Evolutionary conservation across 2,329 filamentous ascomycete species (phyloP).

Genomic region (Pseudogymnoascus sp.): DNA sequence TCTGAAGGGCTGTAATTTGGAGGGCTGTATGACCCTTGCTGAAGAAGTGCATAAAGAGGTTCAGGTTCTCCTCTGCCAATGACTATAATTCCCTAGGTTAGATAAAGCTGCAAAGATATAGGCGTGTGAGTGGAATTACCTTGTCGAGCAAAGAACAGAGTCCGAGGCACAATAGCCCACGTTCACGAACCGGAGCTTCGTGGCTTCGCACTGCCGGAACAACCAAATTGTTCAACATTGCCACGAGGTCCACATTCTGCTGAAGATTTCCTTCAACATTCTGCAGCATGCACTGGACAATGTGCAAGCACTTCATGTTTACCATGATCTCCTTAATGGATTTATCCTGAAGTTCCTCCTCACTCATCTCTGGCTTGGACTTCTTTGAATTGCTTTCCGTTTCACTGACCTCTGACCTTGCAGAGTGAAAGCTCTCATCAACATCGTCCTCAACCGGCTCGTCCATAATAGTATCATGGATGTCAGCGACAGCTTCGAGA

Average conservation of each 20-base stretch:
- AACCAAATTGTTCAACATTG: constrained; percentile 96
- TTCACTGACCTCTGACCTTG: constrained; percentile 72
- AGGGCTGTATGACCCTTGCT: constrained; percentile 83
- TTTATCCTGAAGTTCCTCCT: constrained; percentile 63
- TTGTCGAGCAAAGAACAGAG: constrained; percentile 87
- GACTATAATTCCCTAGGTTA: constrained; percentile 38
- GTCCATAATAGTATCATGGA: constrained; percentile 85
- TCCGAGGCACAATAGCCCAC: constrained; percentile 80
- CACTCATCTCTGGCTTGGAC: constrained; percentile 39
- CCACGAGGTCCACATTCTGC: constrained; percentile 81
- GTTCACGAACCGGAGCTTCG: constrained; percentile 84
- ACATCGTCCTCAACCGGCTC: constrained; percentile 52
- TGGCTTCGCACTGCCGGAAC: constrained; percentile 91
- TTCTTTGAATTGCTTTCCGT: constrained; percentile 44
- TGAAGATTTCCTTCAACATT: constrained; percentile 85
- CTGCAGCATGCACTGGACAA: constrained; percentile 93
- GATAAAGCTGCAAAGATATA: neutral
- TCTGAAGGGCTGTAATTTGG: constrained; percentile 84
- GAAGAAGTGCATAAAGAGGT: constrained; percentile 92
- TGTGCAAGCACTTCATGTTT: constrained; percentile 97
- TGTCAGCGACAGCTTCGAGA: constrained; percentile 89
- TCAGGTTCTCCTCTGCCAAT: constrained; percentile 84
- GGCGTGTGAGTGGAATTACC: constrained; percentile 29
- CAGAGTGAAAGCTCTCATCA: constrained; percentile 91
- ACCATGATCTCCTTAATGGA: constrained; percentile 87